Evolutionary conservation across 345 rosid genomes (phyloP).

Genomic region (Arabis alpina): DNA sequence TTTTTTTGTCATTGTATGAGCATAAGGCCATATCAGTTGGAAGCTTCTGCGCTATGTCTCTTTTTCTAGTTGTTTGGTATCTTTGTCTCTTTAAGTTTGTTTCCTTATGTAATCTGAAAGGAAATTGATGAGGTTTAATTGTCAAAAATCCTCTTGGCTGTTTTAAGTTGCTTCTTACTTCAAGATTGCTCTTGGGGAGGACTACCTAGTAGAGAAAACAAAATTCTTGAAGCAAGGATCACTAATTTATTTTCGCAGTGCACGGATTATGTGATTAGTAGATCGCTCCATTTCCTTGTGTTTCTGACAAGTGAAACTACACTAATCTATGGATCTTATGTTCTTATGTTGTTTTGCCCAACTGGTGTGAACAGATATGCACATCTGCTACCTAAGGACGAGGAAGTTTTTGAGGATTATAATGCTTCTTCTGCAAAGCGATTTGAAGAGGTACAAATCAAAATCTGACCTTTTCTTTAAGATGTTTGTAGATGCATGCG

Average conservation of each 20-base stretch:
- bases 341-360: conserved; percentile 23
- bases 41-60: not conserved
- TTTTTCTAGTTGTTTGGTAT: conserved; percentile 23
- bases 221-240: not conserved
- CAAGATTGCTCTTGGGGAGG: conserved; percentile 23
- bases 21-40: conserved; percentile 20
- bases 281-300: conserved; percentile 23
- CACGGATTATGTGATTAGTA: conserved; percentile 27
- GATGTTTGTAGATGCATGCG: conserved; percentile 20
- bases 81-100: conserved; percentile 7
- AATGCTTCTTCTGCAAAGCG: conserved; percentile 67
- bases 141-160: conserved; percentile 4
- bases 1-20: conserved; percentile 23
- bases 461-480: not conserved
- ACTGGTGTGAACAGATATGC: conserved; percentile 62
- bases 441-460: conserved; percentile 78
- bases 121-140: conserved; percentile 25
- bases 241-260: conserved; percentile 1
- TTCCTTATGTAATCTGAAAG: conserved; percentile 17
- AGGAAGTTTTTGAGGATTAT: conserved; percentile 87
- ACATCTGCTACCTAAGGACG: conserved; percentile 93
- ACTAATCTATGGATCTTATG: conserved; percentile 11
- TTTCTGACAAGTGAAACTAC: conserved; percentile 19
- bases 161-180: conserved; percentile 6
- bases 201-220: not conserved